Conservation (phyloP, 306 rosid genomes). For the Lathyrus aphaca region DNA sequence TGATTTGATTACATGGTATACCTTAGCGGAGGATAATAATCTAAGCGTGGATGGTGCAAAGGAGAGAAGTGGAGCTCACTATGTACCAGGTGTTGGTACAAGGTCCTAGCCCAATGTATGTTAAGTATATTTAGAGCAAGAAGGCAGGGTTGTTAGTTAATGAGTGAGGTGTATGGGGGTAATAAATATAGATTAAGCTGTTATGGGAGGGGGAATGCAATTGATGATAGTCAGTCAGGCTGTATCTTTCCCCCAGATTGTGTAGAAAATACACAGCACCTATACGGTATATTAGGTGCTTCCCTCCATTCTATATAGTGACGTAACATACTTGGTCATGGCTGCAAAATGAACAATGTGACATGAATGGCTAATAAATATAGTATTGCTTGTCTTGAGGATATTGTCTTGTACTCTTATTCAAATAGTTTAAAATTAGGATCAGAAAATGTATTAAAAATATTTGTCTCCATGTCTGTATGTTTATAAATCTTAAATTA, state of each 20-base stretch:
- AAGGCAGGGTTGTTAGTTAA: neutral
- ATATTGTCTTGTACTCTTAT: neutral
- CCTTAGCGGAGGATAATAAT: neutral
- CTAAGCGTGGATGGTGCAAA: neutral
- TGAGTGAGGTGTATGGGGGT: neutral
- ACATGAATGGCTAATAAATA: neutral
- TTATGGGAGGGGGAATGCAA: neutral
- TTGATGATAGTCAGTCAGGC: constrained; percentile 7
- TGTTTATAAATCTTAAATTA: constrained; percentile 13
- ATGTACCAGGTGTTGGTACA: neutral
- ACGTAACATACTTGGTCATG: neutral
- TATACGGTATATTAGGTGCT: constrained; percentile 1
- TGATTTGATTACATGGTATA: neutral
- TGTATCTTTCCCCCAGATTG: neutral
- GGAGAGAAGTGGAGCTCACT: constrained; percentile 4
- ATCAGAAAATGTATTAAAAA: neutral
- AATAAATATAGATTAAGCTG: neutral
- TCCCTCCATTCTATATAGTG: neutral
- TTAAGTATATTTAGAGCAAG: constrained; percentile 8
- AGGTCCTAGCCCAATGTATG: neutral
- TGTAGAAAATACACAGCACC: neutral
- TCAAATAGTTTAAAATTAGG: neutral
- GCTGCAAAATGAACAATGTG: constrained; percentile 9
- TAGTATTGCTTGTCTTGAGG: constrained; percentile 7
- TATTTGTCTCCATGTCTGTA: neutral